Percentiles rank a stretch among this genome's conserved stretches.
phyloP scores from a whole-genome alignment of 139 green algal genomes.

The Zygnema cylindricum region DNA sequence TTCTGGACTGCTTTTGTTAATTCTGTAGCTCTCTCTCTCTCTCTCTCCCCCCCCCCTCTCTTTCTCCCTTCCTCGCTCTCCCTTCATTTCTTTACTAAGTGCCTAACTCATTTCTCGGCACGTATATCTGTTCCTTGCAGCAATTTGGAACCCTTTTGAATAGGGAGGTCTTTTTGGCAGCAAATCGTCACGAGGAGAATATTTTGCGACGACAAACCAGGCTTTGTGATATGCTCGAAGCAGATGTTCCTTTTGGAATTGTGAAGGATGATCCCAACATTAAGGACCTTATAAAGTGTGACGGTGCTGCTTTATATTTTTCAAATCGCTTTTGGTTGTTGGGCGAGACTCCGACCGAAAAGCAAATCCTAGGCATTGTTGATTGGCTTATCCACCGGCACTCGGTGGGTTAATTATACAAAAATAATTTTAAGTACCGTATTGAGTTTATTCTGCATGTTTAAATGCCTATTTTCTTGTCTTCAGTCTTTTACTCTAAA shows the following conservation, averaged over 20 bases:
- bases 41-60: constrained; percentile 8
- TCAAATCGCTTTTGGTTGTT: constrained; percentile 20
- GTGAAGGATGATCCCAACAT: constrained; percentile 48
- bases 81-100: too few relatives aligned
- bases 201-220: constrained; percentile 42
- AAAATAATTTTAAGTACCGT: too few relatives aligned
- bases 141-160: constrained; percentile 37
- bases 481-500: too few relatives aligned
- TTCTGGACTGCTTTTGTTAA: neutral
- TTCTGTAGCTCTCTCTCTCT: neutral
- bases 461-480: too few relatives aligned
- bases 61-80: neutral
- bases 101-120: neutral
- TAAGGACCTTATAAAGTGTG: constrained; percentile 57
- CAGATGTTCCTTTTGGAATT: constrained; percentile 43
- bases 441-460: too few relatives aligned
- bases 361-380: constrained; percentile 9
- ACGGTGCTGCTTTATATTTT: constrained; percentile 43
- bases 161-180: constrained; percentile 7
- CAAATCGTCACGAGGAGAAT: constrained; percentile 21
- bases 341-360: constrained; percentile 31
- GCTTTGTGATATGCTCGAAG: constrained; percentile 46
- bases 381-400: constrained; percentile 9
- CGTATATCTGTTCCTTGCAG: too few relatives aligned
- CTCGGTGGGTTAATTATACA: neutral